A percentile compares a stretch with the other conserved stretches of the same genome.
These are phyloP conservation scores for Fusarium palustre DNA, from an alignment of 2,329 filamentous ascomycete species.

Conservation along the genomic window DNA sequence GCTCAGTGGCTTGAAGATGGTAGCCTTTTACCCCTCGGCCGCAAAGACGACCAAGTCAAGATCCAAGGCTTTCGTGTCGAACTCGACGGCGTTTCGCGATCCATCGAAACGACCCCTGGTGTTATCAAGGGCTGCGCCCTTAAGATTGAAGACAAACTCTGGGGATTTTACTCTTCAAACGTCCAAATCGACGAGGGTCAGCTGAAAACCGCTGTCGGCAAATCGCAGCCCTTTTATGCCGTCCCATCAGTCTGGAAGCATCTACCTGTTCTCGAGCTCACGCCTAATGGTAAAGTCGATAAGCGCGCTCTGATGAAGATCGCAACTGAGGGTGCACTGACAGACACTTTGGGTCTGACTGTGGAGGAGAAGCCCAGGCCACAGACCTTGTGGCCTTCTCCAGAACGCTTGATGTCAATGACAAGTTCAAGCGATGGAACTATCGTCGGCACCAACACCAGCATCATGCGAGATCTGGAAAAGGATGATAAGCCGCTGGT, in stretches of 20 bases:
- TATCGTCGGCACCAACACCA: background rate
- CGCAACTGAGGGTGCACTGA: background rate
- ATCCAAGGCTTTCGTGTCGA: constrained; percentile 30
- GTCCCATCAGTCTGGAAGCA: constrained; percentile 29
- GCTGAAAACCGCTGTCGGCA: constrained; percentile 8
- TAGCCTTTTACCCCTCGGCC: constrained; percentile 31
- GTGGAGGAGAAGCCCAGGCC: constrained; percentile 6
- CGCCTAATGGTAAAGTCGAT: constrained; percentile 33
- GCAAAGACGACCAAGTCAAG: constrained; percentile 38
- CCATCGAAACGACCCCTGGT: constrained; percentile 7
- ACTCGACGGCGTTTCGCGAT: constrained; percentile 19
- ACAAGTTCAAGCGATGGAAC: constrained; percentile 4
- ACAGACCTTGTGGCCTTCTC: constrained; percentile 13
- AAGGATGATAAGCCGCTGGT: constrained; percentile 14
- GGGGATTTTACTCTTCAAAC: constrained; percentile 29
- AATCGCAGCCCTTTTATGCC: constrained; percentile 28
- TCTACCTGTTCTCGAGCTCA: constrained; percentile 24
- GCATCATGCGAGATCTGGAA: constrained; percentile 4
- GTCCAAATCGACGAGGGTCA: constrained; percentile 17
- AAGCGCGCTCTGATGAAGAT: constrained; percentile 21
- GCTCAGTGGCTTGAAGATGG: constrained; percentile 30
- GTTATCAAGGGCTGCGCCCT: constrained; percentile 24
- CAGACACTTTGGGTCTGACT: background rate
- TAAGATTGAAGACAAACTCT: constrained; percentile 17
- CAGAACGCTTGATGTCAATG: constrained; percentile 11